Base-by-base conservation (phyloP, 2,329 filamentous ascomycete genomes). In the Penicillium sp. region DNA sequence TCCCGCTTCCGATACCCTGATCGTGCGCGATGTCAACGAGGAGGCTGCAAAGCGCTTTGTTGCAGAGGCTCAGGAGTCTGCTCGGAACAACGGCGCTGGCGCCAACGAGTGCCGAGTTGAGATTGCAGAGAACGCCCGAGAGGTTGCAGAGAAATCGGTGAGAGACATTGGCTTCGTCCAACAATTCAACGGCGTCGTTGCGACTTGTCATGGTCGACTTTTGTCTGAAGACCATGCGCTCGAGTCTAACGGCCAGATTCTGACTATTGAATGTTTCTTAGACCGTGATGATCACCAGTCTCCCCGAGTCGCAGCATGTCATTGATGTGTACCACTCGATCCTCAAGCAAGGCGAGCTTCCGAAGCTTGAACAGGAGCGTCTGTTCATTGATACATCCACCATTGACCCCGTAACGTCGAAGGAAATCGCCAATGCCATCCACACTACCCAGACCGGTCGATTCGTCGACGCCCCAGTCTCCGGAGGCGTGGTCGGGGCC, bases 401-500 rank as follows among this genome's bases (percentile, higher is more conserved):
- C 16, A 98, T 99, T 71, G 95, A 98, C 76, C 92, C 93, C 0
- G 87, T 87, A 35, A 91, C 92, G 2, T 97, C 93, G 1, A 86
- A 86, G 40, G 84, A 87, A 65, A 89, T 98, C 5, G 92, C 92
- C 22, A 82, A 87, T 60, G 83, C 84, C 24, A 88, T 96, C 1
- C 84, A 82, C 58, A 84, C 84, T 5, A 86, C 86, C 1, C 82
- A 85, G 1, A 85, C 89, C 71, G 91, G 91, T 54, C 83, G 83
- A 54, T 97, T 98, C 71, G 88, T 97, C 59, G 95, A 99, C 73
- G 94, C 95, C 3, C 95, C 95, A 46, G 96, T 99, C 89, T 98
- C 94, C 0, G 95, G 95, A 50, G 95, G 95, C 52, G 93, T 97
- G 0, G 92, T 98, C 5, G 95, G 94, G 44, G 95, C 95, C 11